Evolutionary conservation across 441 rosid genomes (phyloP).

Genomic region (California macrophylla): DNA sequence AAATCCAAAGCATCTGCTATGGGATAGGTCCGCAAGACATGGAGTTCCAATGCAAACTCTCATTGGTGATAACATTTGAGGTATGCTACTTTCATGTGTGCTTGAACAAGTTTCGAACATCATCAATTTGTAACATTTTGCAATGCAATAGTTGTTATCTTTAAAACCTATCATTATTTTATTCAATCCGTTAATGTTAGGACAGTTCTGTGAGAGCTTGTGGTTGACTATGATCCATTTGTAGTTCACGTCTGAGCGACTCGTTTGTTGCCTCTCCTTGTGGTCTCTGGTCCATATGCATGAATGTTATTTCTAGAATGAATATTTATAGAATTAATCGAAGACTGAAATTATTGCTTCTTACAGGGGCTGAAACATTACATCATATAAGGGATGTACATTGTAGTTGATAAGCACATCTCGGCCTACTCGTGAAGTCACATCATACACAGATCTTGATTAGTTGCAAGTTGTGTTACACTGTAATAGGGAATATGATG

Average conservation of each 20-base stretch:
- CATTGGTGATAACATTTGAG: constrained; percentile 20
- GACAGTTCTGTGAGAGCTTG: not conserved
- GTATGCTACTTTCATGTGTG: constrained; percentile 17
- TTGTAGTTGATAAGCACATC: not conserved
- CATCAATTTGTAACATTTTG: not conserved
- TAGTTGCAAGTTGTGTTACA: not conserved
- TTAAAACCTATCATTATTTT: not conserved
- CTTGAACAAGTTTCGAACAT: no score
- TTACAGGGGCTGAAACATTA: not conserved
- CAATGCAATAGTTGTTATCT: not conserved
- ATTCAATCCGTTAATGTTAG: not conserved
- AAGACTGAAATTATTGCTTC: not conserved
- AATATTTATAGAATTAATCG: no score
- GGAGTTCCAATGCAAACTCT: constrained; percentile 8
- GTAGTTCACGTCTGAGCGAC: no score
- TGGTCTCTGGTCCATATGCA: no score
- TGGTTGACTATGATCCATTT: no score
- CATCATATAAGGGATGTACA: not conserved
- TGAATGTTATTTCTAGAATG: no score
- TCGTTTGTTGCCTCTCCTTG: not conserved
- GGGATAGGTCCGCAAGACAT: constrained; percentile 23
- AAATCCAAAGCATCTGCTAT: constrained; percentile 39
- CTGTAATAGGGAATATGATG: not conserved
- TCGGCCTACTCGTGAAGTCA: not conserved
- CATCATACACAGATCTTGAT: not conserved